Percentiles rank a stretch among this genome's conserved stretches.
These are phyloP conservation scores for Solanum hybrid DNA, from an alignment of 305 asterid genomes.

Conservation along the genomic window DNA sequence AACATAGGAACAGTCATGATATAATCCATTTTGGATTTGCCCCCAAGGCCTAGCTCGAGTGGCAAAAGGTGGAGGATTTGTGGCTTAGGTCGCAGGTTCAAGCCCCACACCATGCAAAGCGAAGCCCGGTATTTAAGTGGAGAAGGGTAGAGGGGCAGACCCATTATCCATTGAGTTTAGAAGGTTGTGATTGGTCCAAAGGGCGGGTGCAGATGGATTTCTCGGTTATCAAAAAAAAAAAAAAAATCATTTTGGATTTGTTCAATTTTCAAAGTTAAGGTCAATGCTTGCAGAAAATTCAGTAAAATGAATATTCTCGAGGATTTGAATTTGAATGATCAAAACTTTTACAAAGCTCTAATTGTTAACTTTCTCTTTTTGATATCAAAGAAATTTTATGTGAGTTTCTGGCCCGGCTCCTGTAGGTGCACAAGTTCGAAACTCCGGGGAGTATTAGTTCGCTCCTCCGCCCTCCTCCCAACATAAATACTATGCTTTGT, in stretches of 20 bases:
- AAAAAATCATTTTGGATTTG: background rate
- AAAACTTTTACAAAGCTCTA: background rate
- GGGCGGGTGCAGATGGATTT: too few species aligned
- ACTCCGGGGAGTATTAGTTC: background rate
- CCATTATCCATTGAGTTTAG: too few species aligned
- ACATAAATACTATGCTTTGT: background rate
- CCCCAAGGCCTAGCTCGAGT: too few species aligned
- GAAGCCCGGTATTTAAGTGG: too few species aligned
- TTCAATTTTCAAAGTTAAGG: background rate
- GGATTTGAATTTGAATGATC: background rate
- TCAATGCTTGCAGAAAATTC: background rate
- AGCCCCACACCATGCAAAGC: too few species aligned
- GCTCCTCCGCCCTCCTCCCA: background rate
- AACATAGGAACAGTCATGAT: background rate
- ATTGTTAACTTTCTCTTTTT: background rate
- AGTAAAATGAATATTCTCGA: background rate
- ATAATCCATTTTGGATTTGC: too few species aligned
- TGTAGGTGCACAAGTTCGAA: background rate
- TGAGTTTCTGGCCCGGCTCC: background rate
- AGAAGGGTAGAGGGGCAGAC: too few species aligned
- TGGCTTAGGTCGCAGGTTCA: too few species aligned
- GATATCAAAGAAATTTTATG: background rate
- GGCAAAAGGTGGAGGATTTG: too few species aligned
- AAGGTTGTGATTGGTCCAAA: too few species aligned
- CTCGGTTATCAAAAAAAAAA: too few species aligned